Base-by-base conservation (phyloP, 108 stramenopile species). In the Fistulifera solaris region DNA sequence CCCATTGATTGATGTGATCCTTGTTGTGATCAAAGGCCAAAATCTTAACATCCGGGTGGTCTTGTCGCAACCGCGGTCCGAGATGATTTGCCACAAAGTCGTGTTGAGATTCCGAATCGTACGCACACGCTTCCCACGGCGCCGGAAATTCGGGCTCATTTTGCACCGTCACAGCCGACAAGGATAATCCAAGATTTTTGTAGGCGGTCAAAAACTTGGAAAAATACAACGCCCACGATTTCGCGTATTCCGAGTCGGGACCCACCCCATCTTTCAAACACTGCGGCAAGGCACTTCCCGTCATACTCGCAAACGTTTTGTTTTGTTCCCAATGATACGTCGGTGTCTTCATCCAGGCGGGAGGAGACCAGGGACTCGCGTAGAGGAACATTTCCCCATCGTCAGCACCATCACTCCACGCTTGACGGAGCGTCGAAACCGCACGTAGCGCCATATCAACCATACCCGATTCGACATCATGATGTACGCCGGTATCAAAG, bases 101-200 rank as follows among this genome's bases (percentile, higher is more conserved):
- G 1, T 69, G 58, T 63, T 87, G 59, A n/a, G 68, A 48, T 15
- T 52, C 31, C 17, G 85, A 64, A 16, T 83, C 90, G 70, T 80
- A 95, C 27, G 75, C 58, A 65, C 96, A 97, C 1, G 96, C 96
- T 38, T 97, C 96, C 96, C 96, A 97, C 2, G 95, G 95, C n/a
- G 93, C 93, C 12, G 87, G 71, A 53, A 94, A 94, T 62, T 95
- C 94, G 8, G 96, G 94, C 65, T 97, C 96, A 53, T 97, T 97
- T 62, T 97, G 96, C 1, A 85, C 74, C 1, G 89, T 84, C 11
- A 95, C 68, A 23, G 71, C 89, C 61, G 58, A 86, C 19, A 95
- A 55, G 7, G 72, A 56, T 12, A 93, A 48, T 8, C 87, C 85
- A 22, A 73, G 66, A 27, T 73, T 62, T 18, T 59, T 47, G 58